These are phyloP conservation scores for Kickxella alabastrina DNA, from an alignment of 192 early-diverging fungal genomes.

Conservation along the genomic window DNA sequence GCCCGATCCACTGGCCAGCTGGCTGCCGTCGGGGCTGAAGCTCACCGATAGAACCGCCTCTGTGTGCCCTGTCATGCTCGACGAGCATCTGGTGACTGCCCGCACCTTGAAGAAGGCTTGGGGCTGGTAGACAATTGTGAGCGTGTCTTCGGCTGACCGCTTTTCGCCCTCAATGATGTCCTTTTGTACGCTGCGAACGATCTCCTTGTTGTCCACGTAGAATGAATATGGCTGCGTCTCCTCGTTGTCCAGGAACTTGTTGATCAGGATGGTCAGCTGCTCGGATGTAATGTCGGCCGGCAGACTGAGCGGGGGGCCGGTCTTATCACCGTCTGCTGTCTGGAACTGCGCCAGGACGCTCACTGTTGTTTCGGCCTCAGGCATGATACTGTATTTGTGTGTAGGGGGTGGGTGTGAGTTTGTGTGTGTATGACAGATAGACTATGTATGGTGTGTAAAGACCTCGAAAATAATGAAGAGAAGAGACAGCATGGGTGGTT, in stretches of 20 bases:
- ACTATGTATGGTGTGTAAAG: neutral
- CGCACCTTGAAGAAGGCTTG: constrained; percentile 95
- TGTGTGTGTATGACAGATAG: neutral
- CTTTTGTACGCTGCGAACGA: constrained; percentile 63
- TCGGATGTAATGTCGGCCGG: constrained; percentile 80
- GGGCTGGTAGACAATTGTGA: constrained; percentile 89
- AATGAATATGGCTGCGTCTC: constrained; percentile 94
- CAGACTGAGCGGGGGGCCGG: constrained; percentile 84
- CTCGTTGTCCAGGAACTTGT: constrained; percentile 76
- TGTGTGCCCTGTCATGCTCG: constrained; percentile 83
- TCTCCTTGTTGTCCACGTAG: constrained; percentile 82
- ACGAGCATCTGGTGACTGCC: constrained; percentile 87
- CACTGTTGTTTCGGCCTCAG: neutral
- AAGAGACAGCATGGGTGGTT: neutral
- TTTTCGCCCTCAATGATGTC: constrained; percentile 77
- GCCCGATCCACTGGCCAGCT: constrained; percentile 92
- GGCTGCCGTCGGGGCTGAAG: constrained; percentile 86
- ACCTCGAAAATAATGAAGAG: neutral
- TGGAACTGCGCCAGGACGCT: constrained; percentile 64
- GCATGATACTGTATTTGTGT: neutral
- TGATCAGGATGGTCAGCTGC: constrained; percentile 82
- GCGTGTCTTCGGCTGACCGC: constrained; percentile 82
- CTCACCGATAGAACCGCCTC: constrained; percentile 87
- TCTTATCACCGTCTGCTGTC: constrained; percentile 67
- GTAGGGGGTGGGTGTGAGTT: too few species aligned